These are phyloP conservation scores for Aspergillus luchuensis DNA, from an alignment of 2,329 filamentous ascomycete species.

Conservation along the genomic window DNA sequence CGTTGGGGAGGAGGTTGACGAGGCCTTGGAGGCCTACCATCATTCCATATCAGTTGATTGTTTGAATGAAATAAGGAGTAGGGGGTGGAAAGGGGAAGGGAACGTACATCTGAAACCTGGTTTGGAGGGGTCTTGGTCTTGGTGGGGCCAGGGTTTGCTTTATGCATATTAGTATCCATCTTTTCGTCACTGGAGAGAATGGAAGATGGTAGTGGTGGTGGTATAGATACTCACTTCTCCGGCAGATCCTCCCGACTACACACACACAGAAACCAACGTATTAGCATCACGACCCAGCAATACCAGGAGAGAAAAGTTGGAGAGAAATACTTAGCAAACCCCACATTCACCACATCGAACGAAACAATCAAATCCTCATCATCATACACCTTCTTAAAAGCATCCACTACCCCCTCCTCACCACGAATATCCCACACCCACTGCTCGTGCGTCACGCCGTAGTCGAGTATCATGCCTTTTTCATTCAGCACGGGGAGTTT, in stretches of 20 bases:
- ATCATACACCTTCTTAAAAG: constrained; percentile 52
- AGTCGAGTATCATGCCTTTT: constrained; percentile 53
- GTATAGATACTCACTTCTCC: neutral
- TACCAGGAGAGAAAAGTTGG: neutral
- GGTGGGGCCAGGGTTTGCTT: constrained; percentile 51
- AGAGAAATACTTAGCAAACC: constrained; percentile 41
- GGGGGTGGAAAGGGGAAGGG: neutral
- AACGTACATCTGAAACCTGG: constrained; percentile 52
- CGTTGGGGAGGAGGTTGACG: constrained; percentile 46
- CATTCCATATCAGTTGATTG: no score
- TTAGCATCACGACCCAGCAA: neutral
- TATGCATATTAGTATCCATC: neutral
- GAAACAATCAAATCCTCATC: constrained; percentile 53
- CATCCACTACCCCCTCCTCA: constrained; percentile 50
- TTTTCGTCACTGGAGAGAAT: neutral
- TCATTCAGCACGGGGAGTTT: constrained; percentile 47
- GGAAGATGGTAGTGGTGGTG: no score
- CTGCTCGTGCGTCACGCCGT: constrained; percentile 52
- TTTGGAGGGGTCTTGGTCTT: constrained; percentile 49
- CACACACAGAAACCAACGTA: neutral
- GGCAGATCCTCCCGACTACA: constrained; percentile 21
- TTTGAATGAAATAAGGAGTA: no score
- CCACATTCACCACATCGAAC: constrained; percentile 52
- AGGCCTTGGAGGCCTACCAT: constrained; percentile 45
- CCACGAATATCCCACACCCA: constrained; percentile 54